Percentiles rank a stretch among this genome's conserved stretches.
Conservation (phyloP, 495 filamentous ascomycete species). For the Parachaetomium inaequale region DNA sequence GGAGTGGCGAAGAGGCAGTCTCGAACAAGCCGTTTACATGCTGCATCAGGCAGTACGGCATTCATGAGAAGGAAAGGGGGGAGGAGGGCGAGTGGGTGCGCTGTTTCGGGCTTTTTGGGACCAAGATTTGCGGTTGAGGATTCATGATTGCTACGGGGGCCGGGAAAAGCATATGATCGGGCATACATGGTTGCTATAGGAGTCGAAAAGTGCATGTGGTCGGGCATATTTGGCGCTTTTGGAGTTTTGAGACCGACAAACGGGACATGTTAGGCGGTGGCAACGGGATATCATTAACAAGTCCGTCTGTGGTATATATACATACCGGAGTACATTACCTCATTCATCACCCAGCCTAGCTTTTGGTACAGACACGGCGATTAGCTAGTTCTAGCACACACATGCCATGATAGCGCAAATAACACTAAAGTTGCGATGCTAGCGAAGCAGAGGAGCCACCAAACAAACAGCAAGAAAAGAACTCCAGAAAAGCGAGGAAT, state of each 20-base stretch:
- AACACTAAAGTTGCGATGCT: not conserved
- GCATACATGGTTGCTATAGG: no score
- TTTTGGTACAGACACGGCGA: not conserved
- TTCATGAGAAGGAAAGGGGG: constrained; percentile 38
- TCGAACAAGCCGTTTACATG: constrained; percentile 56
- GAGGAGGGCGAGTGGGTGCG: constrained; percentile 44
- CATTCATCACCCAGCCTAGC: no score
- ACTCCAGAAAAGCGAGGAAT: not conserved
- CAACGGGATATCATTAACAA: no score
- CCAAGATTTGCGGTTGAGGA: constrained; percentile 40
- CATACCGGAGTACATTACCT: no score
- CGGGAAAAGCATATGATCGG: not conserved
- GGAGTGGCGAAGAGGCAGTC: constrained; percentile 8
- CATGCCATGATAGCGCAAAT: not conserved
- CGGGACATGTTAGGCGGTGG: no score
- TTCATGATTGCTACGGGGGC: not conserved
- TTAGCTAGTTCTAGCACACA: not conserved
- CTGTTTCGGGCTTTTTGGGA: constrained; percentile 54
- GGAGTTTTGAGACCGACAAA: no score
- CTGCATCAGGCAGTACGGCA: constrained; percentile 61
- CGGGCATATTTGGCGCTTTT: no score
- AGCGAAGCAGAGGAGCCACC: not conserved
- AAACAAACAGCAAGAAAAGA: not conserved
- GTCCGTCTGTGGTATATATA: no score
- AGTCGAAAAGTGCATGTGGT: no score